Percentiles rank a stretch among this genome's conserved stretches.
phyloP scores from a whole-genome alignment of 495 filamentous ascomycete species.

The Penicillium subrubescens region DNA sequence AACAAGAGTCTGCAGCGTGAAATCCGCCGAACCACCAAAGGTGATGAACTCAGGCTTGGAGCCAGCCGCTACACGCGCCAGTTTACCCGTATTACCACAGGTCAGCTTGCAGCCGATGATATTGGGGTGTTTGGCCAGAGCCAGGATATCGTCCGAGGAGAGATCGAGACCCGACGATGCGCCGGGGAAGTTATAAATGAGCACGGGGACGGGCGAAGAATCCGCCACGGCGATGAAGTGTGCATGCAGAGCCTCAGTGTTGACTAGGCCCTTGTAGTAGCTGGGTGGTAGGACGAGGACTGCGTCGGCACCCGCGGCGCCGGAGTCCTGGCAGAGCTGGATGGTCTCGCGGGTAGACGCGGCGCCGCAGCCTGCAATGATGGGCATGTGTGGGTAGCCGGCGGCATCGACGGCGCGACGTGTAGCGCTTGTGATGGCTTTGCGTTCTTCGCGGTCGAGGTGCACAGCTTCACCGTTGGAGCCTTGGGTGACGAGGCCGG shows the following conservation, averaged over 20 bases:
- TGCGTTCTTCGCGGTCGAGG: constrained; percentile 69
- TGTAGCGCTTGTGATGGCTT: constrained; percentile 70
- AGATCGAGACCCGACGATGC: constrained; percentile 82
- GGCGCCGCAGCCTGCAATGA: constrained; percentile 84
- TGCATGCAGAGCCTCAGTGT: constrained; percentile 57
- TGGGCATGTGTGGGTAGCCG: constrained; percentile 66
- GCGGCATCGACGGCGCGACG: constrained; percentile 72
- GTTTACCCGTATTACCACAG: constrained; percentile 92
- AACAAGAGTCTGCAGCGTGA: constrained; percentile 80
- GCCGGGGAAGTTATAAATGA: constrained; percentile 94
- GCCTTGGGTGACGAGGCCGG: constrained; percentile 82
- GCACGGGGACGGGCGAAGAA: constrained; percentile 79
- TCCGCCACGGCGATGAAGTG: constrained; percentile 81
- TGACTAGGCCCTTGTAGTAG: constrained; percentile 75
- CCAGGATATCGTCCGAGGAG: constrained; percentile 74
- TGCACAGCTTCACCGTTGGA: constrained; percentile 91
- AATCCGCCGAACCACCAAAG: constrained; percentile 88
- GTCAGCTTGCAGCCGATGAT: constrained; percentile 92
- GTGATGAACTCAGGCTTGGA: constrained; percentile 70
- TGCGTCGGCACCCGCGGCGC: constrained; percentile 76
- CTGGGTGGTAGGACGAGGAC: constrained; percentile 82
- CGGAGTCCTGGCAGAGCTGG: constrained; percentile 75
- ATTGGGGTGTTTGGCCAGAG: constrained; percentile 76
- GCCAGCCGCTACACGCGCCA: constrained; percentile 73
- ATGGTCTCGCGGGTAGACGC: constrained; percentile 88